Evolutionary conservation across 192 early-diverging fungal species (phyloP), one percentile per base, ranked within the genome.

Genomic region (Podila horticola): DNA sequence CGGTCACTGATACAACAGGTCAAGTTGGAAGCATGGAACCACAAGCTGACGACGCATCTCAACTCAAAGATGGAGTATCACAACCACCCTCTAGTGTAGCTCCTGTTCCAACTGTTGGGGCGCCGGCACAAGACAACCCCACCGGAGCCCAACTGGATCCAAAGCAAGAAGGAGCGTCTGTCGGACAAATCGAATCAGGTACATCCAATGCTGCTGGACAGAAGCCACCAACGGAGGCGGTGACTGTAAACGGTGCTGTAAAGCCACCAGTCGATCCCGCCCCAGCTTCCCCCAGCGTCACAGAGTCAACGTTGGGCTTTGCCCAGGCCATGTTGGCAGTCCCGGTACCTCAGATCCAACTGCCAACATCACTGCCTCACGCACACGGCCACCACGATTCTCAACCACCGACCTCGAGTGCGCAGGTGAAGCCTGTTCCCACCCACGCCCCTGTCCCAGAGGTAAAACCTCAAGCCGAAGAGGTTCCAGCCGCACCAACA

Each of bases 281-380:
- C 26, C 6, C 67, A 48, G 24, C 72, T 2, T 61, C 72, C 3
- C 26, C 62, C 48, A 52, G 50, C 33, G 62, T 24, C 34, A 29
- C 67, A 19, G 66, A 74, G 55, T 72, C 69, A 28, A 74, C 69
- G 22, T 30, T 77, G 24, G 63, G 71, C 2, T 74, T 72, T 48
- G 63, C 69, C 9, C 73, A 82, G 19, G 77, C 73, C 4, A 79
- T 72, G 69, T 71, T 85, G 81, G 84, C 81, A 30, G 81, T 83
- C 28, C 84, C 79, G 15, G 73, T 74, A 12, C 72, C 84, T 24
- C 30, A 70, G 33, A 79, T 71, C 51, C 74, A 65, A 24, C 38
- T 79, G 58, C 69, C 66, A 58, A 60, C 63, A 38, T 48, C 48
- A 22, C 52, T 73, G 15, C 71, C 51, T 28, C 67, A 72, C 58